Percentiles rank a stretch among this genome's conserved stretches.
These are phyloP conservation scores for Ajuga chamaepitys DNA, from an alignment of 257 asterid species.

Conservation along the genomic window DNA sequence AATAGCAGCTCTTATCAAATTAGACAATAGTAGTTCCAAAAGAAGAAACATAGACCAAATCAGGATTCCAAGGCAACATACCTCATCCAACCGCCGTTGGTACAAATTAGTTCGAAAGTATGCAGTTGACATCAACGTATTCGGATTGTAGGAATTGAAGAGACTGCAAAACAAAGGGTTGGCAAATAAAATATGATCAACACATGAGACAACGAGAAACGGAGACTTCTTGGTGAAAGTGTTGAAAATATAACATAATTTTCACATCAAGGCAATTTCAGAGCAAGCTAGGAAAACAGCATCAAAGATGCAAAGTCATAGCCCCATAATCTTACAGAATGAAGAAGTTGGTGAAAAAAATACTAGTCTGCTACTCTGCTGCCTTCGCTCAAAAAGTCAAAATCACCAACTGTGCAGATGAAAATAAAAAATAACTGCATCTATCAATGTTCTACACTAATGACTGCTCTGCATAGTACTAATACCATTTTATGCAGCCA, in stretches of 20 bases:
- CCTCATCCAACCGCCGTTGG: conserved; percentile 67
- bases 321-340: background rate
- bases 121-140: conserved; percentile 77
- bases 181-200: conserved; percentile 7
- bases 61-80: conserved; percentile 23
- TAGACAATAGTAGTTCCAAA: conserved; percentile 7
- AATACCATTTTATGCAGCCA: no score
- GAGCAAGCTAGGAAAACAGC: conserved; percentile 7
- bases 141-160: conserved; percentile 79
- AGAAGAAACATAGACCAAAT: background rate
- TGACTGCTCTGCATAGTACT: no score
- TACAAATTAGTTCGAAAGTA: conserved; percentile 77
- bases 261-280: background rate
- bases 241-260: background rate
- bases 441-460: no score
- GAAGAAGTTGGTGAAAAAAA: background rate
- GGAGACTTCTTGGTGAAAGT: background rate
- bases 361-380: background rate
- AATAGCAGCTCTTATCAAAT: background rate
- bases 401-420: background rate
- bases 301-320: background rate
- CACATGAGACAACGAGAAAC: background rate
- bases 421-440: background rate
- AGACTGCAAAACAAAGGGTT: conserved; percentile 55
- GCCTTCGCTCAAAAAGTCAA: background rate